Base-by-base conservation (phyloP, 257 asterid species). In the Ajuga chamaepitys region DNA sequence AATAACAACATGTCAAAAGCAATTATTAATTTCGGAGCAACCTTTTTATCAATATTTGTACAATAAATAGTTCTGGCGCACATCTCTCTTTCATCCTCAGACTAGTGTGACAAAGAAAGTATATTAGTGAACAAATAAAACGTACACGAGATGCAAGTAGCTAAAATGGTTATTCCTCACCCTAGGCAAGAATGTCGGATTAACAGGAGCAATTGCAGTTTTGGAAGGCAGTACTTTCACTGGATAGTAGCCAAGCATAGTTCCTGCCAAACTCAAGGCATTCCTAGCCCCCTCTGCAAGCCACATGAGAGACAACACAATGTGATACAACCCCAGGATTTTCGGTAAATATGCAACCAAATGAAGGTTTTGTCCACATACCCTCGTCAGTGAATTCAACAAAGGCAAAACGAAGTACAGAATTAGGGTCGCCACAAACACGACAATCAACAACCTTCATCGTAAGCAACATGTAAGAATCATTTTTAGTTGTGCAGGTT, bases 61-160 rank as follows among this genome's bases (percentile, higher is more conserved):
- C 95, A 86, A 67, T 86, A 86, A 52, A 86, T 86, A 73, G 95
- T 86, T 79, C 88, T 84, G 32, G 91, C 95, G 61, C 95, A 83
- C 95, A 84, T 84, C 86, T 86, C 95, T 79, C 95, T 76, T 68
- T 86, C 95, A 75, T 86, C 91, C 82, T 86, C 95, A 55, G 95
- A 86, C 95, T 86, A 67, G 58, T 16, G 35, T 52, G 67, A 72
- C 48, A 59, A 16, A 17, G 20, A 52, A 61, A 59, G 12, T 1
- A 20, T 56, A 54, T 80, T 47, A 82, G 75, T 62, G 58, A 56
- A 70, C 47, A 65, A 48, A 46, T 34, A 37, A 42, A 45, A n/a
- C 20, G 16, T 9, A 62, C 55, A 61, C 11, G 13, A 16, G 21
- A 10, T 5, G 24, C 47, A 62, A 57, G 56, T 17, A 44, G 53